Percentiles rank a stretch among this genome's conserved stretches.
phyloP scores from a whole-genome alignment of 306 rosid species.

The Vigna trinervia region DNA sequence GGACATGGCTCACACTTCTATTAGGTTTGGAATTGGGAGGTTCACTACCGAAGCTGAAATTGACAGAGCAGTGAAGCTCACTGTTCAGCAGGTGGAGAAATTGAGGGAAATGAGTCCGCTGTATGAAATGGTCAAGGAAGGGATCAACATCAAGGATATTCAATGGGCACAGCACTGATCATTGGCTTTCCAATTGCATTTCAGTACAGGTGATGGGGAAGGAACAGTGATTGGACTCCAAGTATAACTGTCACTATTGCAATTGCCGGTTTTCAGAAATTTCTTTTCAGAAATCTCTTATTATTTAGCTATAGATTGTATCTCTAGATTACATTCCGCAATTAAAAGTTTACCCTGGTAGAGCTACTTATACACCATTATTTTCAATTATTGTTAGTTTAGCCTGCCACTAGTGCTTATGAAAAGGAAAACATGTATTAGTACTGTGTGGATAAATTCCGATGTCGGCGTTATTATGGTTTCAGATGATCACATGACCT shows the following conservation, averaged over 20 bases:
- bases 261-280: not conserved
- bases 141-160: conserved; percentile 79
- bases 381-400: conserved; percentile 1
- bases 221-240: not conserved
- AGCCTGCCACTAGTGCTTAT: not conserved
- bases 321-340: not conserved
- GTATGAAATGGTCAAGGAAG: conserved; percentile 95
- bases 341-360: not conserved
- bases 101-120: conserved; percentile 98
- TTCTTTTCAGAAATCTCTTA: not conserved
- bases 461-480: not conserved
- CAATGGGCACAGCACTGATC: conserved; percentile 89
- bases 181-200: not conserved
- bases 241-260: not conserved
- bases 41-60: conserved; percentile 91
- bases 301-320: conserved; percentile 1
- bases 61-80: conserved; percentile 77
- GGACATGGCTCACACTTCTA: conserved; percentile 98
- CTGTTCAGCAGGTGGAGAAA: conserved; percentile 84
- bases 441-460: not conserved
- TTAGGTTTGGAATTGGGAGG: conserved; percentile 96
- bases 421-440: not conserved
- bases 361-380: not conserved
- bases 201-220: not conserved
- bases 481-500: not conserved